Conservation (phyloP, 257 asterid species). For the Prunella vulgaris region DNA sequence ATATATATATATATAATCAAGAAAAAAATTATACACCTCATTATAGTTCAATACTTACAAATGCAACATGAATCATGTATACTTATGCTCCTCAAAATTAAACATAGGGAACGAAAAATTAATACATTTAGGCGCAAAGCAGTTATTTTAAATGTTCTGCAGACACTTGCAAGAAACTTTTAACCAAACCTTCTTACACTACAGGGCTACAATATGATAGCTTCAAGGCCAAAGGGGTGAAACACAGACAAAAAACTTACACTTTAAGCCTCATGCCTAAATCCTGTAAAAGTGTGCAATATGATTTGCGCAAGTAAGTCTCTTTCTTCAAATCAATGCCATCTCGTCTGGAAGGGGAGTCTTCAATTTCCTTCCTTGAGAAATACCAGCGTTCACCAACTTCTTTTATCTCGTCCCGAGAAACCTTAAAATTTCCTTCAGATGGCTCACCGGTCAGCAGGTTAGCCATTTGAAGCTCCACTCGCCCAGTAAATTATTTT, state of each 20-base stretch:
- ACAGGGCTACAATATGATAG: not conserved
- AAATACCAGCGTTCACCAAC: constrained; percentile 72
- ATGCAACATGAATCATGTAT: not conserved
- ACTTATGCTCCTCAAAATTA: not conserved
- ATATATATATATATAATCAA: too few species aligned
- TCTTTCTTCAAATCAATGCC: constrained; percentile 88
- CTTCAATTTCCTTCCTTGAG: constrained; percentile 79
- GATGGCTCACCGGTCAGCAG: constrained; percentile 55
- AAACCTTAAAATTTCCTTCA: constrained; percentile 47
- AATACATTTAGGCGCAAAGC: constrained; percentile 2
- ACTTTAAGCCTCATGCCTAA: constrained; percentile 94
- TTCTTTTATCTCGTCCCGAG: constrained; percentile 60
- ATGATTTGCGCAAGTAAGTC: constrained; percentile 73
- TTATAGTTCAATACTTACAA: not conserved
- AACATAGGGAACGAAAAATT: not conserved
- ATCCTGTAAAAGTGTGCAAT: constrained; percentile 80
- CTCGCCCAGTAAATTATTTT: not conserved
- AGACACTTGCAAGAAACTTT: not conserved
- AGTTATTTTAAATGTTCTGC: not conserved
- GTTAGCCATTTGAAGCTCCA: constrained; percentile 48
- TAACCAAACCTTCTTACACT: not conserved
- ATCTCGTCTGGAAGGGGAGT: constrained; percentile 77
- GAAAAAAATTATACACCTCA: not conserved
- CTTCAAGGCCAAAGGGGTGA: not conserved
- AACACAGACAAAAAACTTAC: constrained; percentile 34